phyloP scores from a whole-genome alignment of 495 filamentous ascomycete genomes.

The Penicillium macrosclerotiorum region DNA sequence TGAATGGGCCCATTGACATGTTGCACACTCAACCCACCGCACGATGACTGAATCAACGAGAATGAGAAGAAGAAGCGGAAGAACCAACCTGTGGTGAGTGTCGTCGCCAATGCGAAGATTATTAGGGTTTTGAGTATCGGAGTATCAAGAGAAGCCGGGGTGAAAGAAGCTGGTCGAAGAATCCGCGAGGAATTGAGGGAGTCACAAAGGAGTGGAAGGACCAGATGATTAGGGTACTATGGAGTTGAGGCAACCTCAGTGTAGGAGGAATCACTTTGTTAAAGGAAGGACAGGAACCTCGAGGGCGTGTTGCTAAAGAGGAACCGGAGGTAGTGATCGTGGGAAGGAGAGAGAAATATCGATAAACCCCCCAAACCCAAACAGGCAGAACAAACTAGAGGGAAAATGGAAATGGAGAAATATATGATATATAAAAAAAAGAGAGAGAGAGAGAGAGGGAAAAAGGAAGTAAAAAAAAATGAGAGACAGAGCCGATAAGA shows the following conservation, averaged over 20 bases:
- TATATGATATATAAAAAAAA: constrained; percentile 26
- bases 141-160: too few species aligned
- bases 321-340: constrained; percentile 27
- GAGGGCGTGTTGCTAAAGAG: constrained; percentile 20
- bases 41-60: too few species aligned
- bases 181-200: constrained; percentile 28
- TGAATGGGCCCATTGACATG: too few species aligned
- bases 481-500: constrained; percentile 37
- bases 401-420: constrained; percentile 22
- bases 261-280: not conserved
- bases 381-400: constrained; percentile 22
- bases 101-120: too few species aligned
- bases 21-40: too few species aligned
- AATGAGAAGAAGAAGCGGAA: too few species aligned
- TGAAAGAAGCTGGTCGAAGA: too few species aligned
- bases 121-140: too few species aligned
- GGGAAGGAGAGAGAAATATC: constrained; percentile 27
- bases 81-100: too few species aligned
- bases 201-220: constrained; percentile 29
- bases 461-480: constrained; percentile 29
- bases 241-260: not conserved
- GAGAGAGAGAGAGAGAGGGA: constrained; percentile 25
- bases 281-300: constrained; percentile 39
- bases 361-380: constrained; percentile 25
- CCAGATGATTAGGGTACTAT: constrained; percentile 18